Conservation (phyloP, 805 yeast species). For the Barnettozyma populi region DNA sequence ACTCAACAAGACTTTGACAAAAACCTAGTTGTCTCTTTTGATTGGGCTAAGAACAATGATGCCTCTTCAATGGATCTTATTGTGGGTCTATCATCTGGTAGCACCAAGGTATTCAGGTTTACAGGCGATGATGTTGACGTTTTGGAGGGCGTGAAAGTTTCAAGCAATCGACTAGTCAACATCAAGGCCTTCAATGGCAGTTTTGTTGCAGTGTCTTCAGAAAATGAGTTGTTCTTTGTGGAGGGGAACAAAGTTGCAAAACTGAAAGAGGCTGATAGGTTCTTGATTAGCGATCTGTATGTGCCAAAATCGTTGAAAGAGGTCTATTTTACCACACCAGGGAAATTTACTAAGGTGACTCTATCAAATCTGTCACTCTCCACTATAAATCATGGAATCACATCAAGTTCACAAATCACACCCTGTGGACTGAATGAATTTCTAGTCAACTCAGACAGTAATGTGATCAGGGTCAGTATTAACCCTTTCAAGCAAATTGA, state of each 20-base stretch:
- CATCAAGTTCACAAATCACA: slow-evolving; percentile 11
- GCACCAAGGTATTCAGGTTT: slow-evolving; percentile 3
- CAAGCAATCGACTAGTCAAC: slow-evolving; percentile 10
- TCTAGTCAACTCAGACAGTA: slow-evolving; percentile 9
- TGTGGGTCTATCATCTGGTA: slow-evolving; percentile 21
- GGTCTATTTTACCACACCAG: slow-evolving; percentile 9
- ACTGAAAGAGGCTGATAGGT: slow-evolving; percentile 12
- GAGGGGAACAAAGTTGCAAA: background rate
- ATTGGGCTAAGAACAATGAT: slow-evolving; percentile 13
- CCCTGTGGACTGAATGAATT: slow-evolving; percentile 5
- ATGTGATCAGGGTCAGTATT: slow-evolving; percentile 7
- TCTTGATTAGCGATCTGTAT: slow-evolving; percentile 17
- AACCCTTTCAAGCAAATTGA: background rate
- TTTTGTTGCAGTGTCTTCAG: slow-evolving; percentile 12
- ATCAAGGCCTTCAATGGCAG: slow-evolving; percentile 6
- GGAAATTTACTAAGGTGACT: slow-evolving; percentile 9
- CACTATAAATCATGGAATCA: slow-evolving; percentile 5
- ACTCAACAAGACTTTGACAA: slow-evolving; percentile 16
- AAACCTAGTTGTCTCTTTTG: slow-evolving; percentile 13
- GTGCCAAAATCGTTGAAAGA: background rate
- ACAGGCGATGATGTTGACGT: slow-evolving; percentile 1
- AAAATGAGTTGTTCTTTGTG: slow-evolving; percentile 18
- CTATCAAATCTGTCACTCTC: background rate
- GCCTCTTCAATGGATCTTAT: slow-evolving; percentile 7
- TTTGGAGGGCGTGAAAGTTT: slow-evolving; percentile 2